A percentile compares a stretch with the other conserved stretches of the same genome.
phyloP scores from a whole-genome alignment of 345 rosid species.

The Dovyalis caffra region DNA sequence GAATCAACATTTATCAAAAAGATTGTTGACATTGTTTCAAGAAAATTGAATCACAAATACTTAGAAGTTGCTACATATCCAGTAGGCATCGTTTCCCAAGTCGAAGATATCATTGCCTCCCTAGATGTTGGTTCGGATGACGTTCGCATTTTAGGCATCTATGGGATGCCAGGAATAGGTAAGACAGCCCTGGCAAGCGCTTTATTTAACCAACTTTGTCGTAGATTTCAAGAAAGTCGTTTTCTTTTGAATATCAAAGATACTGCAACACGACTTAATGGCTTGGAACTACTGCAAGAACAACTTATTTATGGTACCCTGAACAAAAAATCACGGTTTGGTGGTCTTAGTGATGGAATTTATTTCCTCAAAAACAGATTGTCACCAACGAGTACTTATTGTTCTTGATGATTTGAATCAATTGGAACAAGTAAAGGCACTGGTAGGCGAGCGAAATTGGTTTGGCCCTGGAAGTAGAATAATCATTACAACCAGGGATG shows the following conservation, averaged over 20 bases:
- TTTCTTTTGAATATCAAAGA: not conserved
- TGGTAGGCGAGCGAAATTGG: conserved; percentile 3
- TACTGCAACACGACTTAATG: not conserved
- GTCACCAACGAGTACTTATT: conserved; percentile 1
- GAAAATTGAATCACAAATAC: conserved; percentile 17
- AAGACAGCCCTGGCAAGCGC: not conserved
- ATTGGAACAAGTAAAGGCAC: not conserved
- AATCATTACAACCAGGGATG: conserved; percentile 7
- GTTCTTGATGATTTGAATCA: conserved; percentile 11
- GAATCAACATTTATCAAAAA: conserved; percentile 32
- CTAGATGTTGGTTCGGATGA: not conserved
- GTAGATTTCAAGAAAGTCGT: not conserved
- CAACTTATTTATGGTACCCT: not conserved
- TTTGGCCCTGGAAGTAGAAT: conserved; percentile 8
- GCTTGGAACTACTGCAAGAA: not conserved
- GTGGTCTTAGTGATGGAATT: not conserved
- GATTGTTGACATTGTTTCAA: conserved; percentile 25
- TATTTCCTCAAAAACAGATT: not conserved
- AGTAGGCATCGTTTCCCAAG: not conserved
- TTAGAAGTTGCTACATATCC: not conserved
- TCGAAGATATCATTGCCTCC: conserved; percentile 7
- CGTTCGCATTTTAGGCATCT: not conserved
- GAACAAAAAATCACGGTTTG: fast-evolving
- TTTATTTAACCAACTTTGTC: not conserved
- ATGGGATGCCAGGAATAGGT: not conserved